Percentiles rank a stretch among this genome's conserved stretches.
These are phyloP conservation scores for Penicillium rolfsii DNA, from an alignment of 2,329 filamentous ascomycete species.

Conservation along the genomic window DNA sequence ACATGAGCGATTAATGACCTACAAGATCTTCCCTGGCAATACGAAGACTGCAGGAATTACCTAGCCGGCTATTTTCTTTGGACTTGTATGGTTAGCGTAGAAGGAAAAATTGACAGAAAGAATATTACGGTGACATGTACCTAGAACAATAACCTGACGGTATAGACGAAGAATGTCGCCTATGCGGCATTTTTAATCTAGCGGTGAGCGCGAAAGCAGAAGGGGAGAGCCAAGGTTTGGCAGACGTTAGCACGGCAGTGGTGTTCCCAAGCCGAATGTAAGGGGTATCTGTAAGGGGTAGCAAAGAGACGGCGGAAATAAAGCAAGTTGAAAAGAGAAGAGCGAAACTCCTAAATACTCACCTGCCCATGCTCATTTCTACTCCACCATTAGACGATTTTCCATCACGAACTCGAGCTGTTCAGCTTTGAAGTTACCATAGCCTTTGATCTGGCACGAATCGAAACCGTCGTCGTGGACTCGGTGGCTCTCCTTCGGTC, in stretches of 20 bases:
- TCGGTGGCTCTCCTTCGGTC: conserved; percentile 1
- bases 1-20: conserved; percentile 1
- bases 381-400: conserved; percentile 2
- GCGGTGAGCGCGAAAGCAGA: conserved; percentile 1
- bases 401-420: conserved; percentile 1
- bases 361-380: neutral
- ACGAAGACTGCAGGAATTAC: conserved; percentile 3
- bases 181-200: conserved; percentile 1
- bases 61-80: conserved; percentile 1
- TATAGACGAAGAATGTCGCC: conserved; percentile 1
- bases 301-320: conserved; percentile 2
- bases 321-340: conserved; percentile 3
- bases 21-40: conserved; percentile 2
- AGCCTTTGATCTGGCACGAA: conserved; percentile 1
- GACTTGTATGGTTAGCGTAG: conserved; percentile 1
- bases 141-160: conserved; percentile 1
- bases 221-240: neutral
- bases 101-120: conserved; percentile 2
- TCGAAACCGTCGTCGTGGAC: neutral
- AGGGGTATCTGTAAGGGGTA: conserved; percentile 2
- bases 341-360: conserved; percentile 3
- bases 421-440: conserved; percentile 3
- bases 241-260: conserved; percentile 2
- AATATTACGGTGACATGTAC: conserved; percentile 3
- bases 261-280: conserved; percentile 2